Base-by-base conservation (phyloP, 192 early-diverging fungal genomes). In the Borealophlyctis nickersoniae region DNA sequence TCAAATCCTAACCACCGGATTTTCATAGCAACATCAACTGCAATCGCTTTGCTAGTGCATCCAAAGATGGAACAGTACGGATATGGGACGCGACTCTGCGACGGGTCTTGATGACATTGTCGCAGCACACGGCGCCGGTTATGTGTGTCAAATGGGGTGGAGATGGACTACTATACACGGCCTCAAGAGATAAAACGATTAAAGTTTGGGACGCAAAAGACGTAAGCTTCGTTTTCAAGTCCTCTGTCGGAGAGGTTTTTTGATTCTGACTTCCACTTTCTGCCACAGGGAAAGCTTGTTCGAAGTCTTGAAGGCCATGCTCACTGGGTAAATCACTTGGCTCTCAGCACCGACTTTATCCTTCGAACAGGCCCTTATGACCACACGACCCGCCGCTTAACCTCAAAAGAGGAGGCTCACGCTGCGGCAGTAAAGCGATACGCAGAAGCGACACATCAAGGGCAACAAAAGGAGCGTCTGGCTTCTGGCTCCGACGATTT, bases 131-230 rank as follows among this genome's bases (percentile, higher is more conserved):
- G 0, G 91, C 89, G 0, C 90, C 94, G 0, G 90, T 97, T 7
- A 96, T 92, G 51, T 91, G 91, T 74, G 87, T 97, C 19, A 91
- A 92, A 70, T 98, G 96, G 94, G 96, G 93, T 55, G 96, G 94
- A 29, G 91, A 96, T 45, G 94, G 94, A 0, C 77, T 92, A 49
- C 82, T 98, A 49, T 98, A 98, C 77, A 88, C 92, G 14, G 89
- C 84, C 7, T 94, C 92, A 16, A 84, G 91, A 52, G 96, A 99
- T 69, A 98, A 96, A 70, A 88, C 90, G 0, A 96, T 99, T 69
- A 93, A 94, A 70, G 90, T 98, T 27, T 99, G 96, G 95, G 85
- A 92, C 67, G 68, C 86, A 5, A 58, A 49, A 31, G 62, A 71
- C 54, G 62, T 68, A 61, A 14, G 39, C 30, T 0, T 26, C 27